Conservation (phyloP, 371 early-diverging fungal genomes). For the Synchytrium microbalum region DNA sequence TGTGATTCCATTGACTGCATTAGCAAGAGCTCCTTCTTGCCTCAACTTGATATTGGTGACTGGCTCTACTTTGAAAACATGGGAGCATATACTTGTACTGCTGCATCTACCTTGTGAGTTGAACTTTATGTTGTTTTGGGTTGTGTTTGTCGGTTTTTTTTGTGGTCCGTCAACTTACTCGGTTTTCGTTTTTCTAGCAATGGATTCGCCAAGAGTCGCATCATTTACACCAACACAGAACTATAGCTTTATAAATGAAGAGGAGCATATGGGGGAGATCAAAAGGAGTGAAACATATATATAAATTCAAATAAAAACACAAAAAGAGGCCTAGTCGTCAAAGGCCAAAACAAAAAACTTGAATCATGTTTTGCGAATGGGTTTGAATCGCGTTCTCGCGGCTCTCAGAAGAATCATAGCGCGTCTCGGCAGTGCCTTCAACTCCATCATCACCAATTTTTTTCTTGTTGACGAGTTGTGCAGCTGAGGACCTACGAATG, state of each 20-base stretch:
- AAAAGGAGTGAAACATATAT: too few relatives aligned
- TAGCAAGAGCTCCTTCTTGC: slow-evolving; percentile 57
- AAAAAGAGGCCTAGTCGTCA: too few relatives aligned
- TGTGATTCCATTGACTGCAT: slow-evolving; percentile 97
- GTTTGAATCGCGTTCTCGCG: too few relatives aligned
- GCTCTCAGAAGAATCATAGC: too few relatives aligned
- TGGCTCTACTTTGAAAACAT: slow-evolving; percentile 93
- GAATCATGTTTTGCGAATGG: too few relatives aligned
- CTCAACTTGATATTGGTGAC: slow-evolving; percentile 85
- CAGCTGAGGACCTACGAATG: too few relatives aligned
- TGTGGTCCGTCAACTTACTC: slow-evolving; percentile 6
- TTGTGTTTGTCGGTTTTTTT: slow-evolving; percentile 11
- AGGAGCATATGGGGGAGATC: too few relatives aligned
- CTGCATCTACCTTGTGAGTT: slow-evolving; percentile 44
- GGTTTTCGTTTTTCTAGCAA: slow-evolving; percentile 39
- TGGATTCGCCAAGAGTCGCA: slow-evolving; percentile 75
- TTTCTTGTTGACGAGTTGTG: too few relatives aligned
- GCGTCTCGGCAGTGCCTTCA: too few relatives aligned
- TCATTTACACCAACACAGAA: slow-evolving; percentile 80
- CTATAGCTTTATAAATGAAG: background rate
- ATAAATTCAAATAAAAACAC: too few relatives aligned
- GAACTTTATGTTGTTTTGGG: slow-evolving; percentile 6
- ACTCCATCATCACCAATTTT: too few relatives aligned
- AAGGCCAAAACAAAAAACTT: too few relatives aligned
- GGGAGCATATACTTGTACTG: slow-evolving; percentile 94